Evolutionary conservation across 441 rosid genomes (phyloP).

Genomic region (Aquilaria agallochum): DNA sequence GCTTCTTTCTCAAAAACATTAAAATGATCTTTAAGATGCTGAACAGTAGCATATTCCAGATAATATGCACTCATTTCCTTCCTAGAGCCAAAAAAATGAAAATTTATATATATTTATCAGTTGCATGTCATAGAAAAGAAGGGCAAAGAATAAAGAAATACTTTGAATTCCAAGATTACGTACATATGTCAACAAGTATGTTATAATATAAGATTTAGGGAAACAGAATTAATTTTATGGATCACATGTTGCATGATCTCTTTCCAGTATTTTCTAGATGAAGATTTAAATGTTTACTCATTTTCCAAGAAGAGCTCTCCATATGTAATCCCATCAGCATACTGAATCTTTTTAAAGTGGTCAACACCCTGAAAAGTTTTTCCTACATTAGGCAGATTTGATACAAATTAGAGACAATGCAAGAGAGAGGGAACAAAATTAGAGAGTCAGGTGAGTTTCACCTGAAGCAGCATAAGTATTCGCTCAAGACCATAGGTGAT

Average conservation of each 20-base stretch:
- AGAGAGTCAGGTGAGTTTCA: conserved; percentile 16
- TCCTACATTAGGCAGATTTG: conserved; percentile 26
- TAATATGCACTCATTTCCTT: conserved; percentile 98
- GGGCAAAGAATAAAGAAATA: too few species aligned
- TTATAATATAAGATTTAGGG: too few species aligned
- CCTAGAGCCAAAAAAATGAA: conserved; percentile 43
- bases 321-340: conserved; percentile 93
- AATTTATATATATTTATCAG: neutral
- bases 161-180: too few species aligned
- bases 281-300: conserved; percentile 46
- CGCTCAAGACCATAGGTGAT: conserved; percentile 99
- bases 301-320: conserved; percentile 96
- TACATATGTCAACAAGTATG: too few species aligned
- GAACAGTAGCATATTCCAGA: conserved; percentile 83
- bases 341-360: conserved; percentile 90
- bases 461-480: conserved; percentile 97
- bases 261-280: neutral
- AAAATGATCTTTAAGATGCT: conserved; percentile 80
- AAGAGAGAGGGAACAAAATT: conserved; percentile 15
- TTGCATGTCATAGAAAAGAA: too few species aligned
- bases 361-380: conserved; percentile 73
- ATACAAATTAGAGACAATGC: conserved; percentile 3
- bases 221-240: too few species aligned
- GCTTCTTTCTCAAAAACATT: conserved; percentile 93
- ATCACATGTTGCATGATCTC: too few species aligned